phyloP scores from a whole-genome alignment of 2,329 filamentous ascomycete genomes.

The Diaporthe ilicicola region DNA sequence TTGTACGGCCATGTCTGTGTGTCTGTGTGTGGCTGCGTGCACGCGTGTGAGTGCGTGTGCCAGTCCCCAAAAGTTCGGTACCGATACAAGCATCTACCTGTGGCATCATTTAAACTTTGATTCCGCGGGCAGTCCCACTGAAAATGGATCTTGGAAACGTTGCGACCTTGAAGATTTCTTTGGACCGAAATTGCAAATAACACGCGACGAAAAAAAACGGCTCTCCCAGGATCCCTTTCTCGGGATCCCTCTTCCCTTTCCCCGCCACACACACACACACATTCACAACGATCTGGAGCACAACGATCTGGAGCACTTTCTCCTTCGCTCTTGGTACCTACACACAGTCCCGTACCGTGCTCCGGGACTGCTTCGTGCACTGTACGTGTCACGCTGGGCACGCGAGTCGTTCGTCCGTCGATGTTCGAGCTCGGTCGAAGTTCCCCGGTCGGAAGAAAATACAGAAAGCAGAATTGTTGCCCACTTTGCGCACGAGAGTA shows the following conservation, averaged over 20 bases:
- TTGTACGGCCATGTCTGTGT: background rate
- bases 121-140: constrained; percentile 12
- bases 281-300: constrained; percentile 8
- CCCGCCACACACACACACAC: background rate
- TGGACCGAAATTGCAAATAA: constrained; percentile 26
- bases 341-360: constrained; percentile 21
- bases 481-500: background rate
- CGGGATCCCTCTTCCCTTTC: constrained; percentile 5
- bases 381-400: background rate
- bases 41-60: background rate
- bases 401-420: constrained; percentile 4
- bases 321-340: background rate
- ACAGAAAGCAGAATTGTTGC: background rate
- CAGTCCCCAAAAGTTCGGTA: constrained; percentile 12
- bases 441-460: constrained; percentile 10
- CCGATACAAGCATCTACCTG: constrained; percentile 18
- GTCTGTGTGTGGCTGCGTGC: too few relatives aligned
- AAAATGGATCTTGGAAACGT: constrained; percentile 24
- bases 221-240: background rate
- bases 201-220: background rate
- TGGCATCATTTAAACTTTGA: constrained; percentile 26
- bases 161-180: constrained; percentile 24
- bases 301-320: constrained; percentile 4
- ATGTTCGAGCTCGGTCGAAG: too few relatives aligned
- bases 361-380: background rate